Base-by-base conservation (phyloP, 108 stramenopile species). In the Licmophora abbreviata region DNA sequence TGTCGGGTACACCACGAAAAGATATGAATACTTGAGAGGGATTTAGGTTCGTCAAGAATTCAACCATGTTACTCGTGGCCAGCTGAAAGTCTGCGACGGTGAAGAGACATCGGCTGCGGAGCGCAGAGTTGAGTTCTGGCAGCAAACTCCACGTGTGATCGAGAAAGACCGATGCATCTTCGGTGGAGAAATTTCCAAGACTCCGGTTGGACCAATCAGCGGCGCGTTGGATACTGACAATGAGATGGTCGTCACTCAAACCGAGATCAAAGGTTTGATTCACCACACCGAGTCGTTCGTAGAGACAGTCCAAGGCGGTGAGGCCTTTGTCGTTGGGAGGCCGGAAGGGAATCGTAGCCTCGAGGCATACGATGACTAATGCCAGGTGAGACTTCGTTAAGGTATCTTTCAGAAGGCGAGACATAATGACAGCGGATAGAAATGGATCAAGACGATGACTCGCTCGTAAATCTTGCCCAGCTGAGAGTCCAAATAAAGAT, bases 171-270 rank as follows among this genome's bases (percentile, higher is more conserved):
- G 24, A 44, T 4, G 17, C 17, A 48, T 57, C 56, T 29, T 46
- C 35, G 4, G 44, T 5, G 15, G 44, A 12, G 18, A 46, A 46
- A 12, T 46, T 46, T 3, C 45, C 56, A 2, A 57, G 11, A 33
- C 33, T 29, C 2, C 48, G 27, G 8, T 73, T 73, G 38, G 43
- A 28, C 8, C 70, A 18, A 23, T 49, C 48, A 31, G 43, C 71
- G 8, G 69, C 72, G n/a, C 56, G 68, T 44, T 74, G 77, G 5
- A 78, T 48, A 29, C 64, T 45, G 17, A 35, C 17, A 0, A 73
- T 56, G 7, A 61, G 10, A 26, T 74, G 57, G 6, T 54, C 53
- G 4, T 73, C 62, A 5, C 48, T 41, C 32, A 57, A 14, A n/a
- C 45, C 45, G 14, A 57, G 5, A 14, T 46, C 2, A 29, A 47